These are phyloP conservation scores for Hanseniaspora mollemarum DNA, from an alignment of 805 yeast genomes.

Conservation along the genomic window DNA sequence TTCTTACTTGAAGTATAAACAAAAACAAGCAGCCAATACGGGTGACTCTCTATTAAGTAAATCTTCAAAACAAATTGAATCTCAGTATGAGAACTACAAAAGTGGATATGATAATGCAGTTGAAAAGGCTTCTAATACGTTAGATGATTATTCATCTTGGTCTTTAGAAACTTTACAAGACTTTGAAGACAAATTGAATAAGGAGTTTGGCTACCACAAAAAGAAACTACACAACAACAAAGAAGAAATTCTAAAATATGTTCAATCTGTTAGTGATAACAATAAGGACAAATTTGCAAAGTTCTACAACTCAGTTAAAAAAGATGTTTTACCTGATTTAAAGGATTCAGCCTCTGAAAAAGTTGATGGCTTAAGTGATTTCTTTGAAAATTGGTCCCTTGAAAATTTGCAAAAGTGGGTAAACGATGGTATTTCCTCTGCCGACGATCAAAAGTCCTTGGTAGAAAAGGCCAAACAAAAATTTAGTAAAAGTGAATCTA, in stretches of 20 bases:
- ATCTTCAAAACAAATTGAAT: constrained; percentile 7
- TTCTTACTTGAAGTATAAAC: neutral
- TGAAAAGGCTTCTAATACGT: neutral
- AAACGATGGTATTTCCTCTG: constrained; percentile 23
- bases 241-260: neutral
- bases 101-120: neutral
- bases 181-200: constrained; percentile 1
- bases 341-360: constrained; percentile 9
- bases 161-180: neutral
- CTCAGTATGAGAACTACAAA: neutral
- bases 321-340: too few species aligned
- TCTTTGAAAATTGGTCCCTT: constrained; percentile 33
- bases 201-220: neutral
- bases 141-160: neutral
- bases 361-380: constrained; percentile 20
- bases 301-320: neutral
- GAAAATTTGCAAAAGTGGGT: constrained; percentile 35
- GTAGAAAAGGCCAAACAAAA: constrained; percentile 20
- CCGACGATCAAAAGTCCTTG: constrained; percentile 23
- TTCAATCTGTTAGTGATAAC: neutral
- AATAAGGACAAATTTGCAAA: constrained; percentile 4
- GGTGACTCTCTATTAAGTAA: constrained; percentile 1
- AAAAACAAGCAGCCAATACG: neutral
- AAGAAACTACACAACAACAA: constrained; percentile 5
- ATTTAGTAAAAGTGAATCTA: constrained; percentile 17